Percentiles rank a stretch among this genome's conserved stretches.
These are phyloP conservation scores for Hypericum androsaemum DNA, from an alignment of 345 rosid species.

Conservation along the genomic window DNA sequence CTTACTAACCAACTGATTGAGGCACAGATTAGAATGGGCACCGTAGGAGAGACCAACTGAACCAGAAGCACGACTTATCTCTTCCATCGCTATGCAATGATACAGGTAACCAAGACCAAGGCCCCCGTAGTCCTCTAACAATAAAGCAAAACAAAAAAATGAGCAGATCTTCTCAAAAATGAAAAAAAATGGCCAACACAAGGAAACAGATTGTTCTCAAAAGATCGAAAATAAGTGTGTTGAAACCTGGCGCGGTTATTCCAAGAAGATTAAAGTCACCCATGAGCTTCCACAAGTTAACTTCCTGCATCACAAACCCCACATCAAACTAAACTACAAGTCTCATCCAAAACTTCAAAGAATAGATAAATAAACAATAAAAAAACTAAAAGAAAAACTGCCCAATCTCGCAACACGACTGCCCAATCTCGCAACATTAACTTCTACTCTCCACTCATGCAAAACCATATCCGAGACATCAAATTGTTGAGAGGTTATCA, in stretches of 20 bases:
- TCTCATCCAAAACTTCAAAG: background rate
- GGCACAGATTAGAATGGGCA: constrained; percentile 90
- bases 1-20: constrained; percentile 80
- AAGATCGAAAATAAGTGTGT: background rate
- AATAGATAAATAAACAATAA: background rate
- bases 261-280: constrained; percentile 94
- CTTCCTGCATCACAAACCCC: constrained; percentile 38
- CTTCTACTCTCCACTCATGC: too few species aligned
- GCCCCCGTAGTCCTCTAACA: constrained; percentile 85
- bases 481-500: too few species aligned
- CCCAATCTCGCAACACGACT: too few species aligned
- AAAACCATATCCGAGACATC: too few species aligned
- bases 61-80: constrained; percentile 83
- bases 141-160: constrained; percentile 4
- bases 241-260: constrained; percentile 76
- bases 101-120: constrained; percentile 93
- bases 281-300: constrained; percentile 87
- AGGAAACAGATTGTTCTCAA: background rate
- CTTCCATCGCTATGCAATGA: constrained; percentile 88
- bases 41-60: constrained; percentile 89
- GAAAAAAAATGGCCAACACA: background rate
- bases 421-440: too few species aligned
- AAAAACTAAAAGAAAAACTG: too few species aligned
- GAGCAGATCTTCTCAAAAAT: background rate
- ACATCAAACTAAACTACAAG: too few species aligned